phyloP scores from a whole-genome alignment of 1,139 yeast species.

The Candida glucosophila region DNA sequence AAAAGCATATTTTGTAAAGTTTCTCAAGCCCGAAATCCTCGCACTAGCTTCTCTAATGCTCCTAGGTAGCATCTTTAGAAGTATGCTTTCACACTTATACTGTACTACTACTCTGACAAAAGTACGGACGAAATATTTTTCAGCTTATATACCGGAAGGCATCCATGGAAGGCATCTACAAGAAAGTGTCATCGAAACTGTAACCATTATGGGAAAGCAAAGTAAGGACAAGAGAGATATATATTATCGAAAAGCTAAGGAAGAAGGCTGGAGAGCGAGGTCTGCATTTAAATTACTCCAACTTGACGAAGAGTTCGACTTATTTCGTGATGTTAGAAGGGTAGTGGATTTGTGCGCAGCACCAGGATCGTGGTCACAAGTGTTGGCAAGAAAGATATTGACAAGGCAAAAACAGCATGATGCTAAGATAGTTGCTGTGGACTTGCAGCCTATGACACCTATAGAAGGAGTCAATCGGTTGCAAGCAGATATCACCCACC shows the following conservation, averaged over 20 bases:
- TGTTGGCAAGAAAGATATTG: constrained; percentile 63
- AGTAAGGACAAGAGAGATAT: constrained; percentile 93
- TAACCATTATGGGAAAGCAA: constrained; percentile 91
- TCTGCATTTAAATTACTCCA: constrained; percentile 91
- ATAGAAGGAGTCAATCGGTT: constrained; percentile 78
- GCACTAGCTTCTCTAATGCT: too few relatives aligned
- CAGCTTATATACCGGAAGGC: too few relatives aligned
- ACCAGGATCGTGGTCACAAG: constrained; percentile 99
- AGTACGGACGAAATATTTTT: too few relatives aligned
- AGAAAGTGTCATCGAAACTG: too few relatives aligned
- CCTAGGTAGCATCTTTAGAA: too few relatives aligned
- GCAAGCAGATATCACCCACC: constrained; percentile 97
- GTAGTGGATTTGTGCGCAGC: constrained; percentile 98
- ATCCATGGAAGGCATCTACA: too few relatives aligned
- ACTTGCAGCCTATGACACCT: constrained; percentile 95
- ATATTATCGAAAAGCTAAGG: constrained; percentile 87
- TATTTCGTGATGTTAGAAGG: constrained; percentile 63
- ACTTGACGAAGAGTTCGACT: constrained; percentile 77
- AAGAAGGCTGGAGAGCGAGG: constrained; percentile 95
- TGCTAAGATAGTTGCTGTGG: constrained; percentile 86
- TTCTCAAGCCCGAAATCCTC: too few relatives aligned
- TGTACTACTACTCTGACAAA: too few relatives aligned
- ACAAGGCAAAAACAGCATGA: constrained; percentile 26
- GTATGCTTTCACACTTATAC: too few relatives aligned
- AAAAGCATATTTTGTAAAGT: too few relatives aligned